Evolutionary conservation across 257 asterid species (phyloP).

Genomic region (Leptodermis oblonga): DNA sequence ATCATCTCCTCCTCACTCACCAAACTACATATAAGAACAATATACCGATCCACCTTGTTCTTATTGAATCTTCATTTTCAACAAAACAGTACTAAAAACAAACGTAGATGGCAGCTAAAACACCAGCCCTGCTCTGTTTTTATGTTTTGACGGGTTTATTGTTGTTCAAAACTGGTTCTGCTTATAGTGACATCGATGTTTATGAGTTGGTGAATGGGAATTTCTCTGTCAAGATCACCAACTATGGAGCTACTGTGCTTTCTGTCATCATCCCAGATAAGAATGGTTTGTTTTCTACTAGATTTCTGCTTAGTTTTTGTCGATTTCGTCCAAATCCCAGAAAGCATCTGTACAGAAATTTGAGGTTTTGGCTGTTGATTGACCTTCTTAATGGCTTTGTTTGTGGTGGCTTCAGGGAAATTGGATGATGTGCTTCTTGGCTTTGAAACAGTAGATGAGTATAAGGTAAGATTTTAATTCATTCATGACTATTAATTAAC

Average conservation of each 20-base stretch:
- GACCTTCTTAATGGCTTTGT: background rate
- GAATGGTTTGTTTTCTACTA: slow-evolving; percentile 32
- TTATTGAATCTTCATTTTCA: too few relatives aligned
- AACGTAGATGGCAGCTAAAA: slow-evolving; percentile 34
- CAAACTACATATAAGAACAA: too few relatives aligned
- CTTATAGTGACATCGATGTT: slow-evolving; percentile 29
- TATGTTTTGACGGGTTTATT: slow-evolving; percentile 21
- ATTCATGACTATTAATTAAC: too few relatives aligned
- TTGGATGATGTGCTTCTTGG: slow-evolving; percentile 79
- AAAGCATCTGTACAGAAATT: background rate
- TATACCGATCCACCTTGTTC: too few relatives aligned
- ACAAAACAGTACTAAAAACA: too few relatives aligned
- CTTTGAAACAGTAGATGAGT: slow-evolving; percentile 46
- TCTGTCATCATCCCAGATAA: slow-evolving; percentile 60
- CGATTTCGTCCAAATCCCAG: background rate
- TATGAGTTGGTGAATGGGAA: slow-evolving; percentile 49
- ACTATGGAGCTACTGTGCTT: slow-evolving; percentile 73
- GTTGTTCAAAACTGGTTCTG: background rate
- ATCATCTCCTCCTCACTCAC: too few relatives aligned
- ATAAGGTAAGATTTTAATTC: slow-evolving; percentile 84
- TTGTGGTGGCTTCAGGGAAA: slow-evolving; percentile 44
- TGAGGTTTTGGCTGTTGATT: background rate
- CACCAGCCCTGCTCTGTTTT: slow-evolving; percentile 1
- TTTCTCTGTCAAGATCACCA: slow-evolving; percentile 51
- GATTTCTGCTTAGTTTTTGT: background rate